These are phyloP conservation scores for Wickerhamomyces sp. DNA, from an alignment of 1,139 yeast genomes.

Conservation along the genomic window DNA sequence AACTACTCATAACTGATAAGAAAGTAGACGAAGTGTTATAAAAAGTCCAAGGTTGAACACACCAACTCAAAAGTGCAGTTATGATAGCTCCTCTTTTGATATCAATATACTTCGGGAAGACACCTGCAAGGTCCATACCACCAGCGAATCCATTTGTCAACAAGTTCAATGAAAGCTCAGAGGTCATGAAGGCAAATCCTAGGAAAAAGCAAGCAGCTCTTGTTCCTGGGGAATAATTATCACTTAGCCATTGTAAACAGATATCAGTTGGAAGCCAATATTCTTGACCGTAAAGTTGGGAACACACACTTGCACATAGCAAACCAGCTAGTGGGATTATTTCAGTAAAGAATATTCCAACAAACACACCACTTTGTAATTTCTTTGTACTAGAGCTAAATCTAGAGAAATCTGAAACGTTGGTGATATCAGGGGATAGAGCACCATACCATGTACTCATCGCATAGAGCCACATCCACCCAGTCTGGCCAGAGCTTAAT, in stretches of 20 bases:
- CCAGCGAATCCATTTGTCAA: conserved; percentile 37
- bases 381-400: conserved; percentile 28
- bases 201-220: conserved; percentile 38
- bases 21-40: conserved; percentile 33
- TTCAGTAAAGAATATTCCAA: conserved; percentile 30
- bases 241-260: conserved; percentile 29
- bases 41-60: conserved; percentile 36
- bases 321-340: conserved; percentile 38
- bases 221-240: conserved; percentile 28
- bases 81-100: conserved; percentile 34
- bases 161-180: conserved; percentile 33
- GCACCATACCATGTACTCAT: conserved; percentile 32
- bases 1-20: conserved; percentile 31
- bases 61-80: conserved; percentile 32
- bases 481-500: conserved; percentile 19
- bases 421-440: conserved; percentile 35
- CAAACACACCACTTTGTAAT: conserved; percentile 22
- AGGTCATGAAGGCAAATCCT: conserved; percentile 30
- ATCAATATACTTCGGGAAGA: conserved; percentile 33
- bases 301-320: conserved; percentile 30
- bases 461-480: conserved; percentile 29
- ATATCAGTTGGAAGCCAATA: conserved; percentile 34
- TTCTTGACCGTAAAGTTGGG: conserved; percentile 27
- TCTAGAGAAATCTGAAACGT: conserved; percentile 42
- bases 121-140: conserved; percentile 39